A percentile compares a stretch with the other conserved stretches of the same genome.
These are phyloP conservation scores for Colletotrichum shisoi DNA, from an alignment of 2,329 filamentous ascomycete species.

Conservation along the genomic window DNA sequence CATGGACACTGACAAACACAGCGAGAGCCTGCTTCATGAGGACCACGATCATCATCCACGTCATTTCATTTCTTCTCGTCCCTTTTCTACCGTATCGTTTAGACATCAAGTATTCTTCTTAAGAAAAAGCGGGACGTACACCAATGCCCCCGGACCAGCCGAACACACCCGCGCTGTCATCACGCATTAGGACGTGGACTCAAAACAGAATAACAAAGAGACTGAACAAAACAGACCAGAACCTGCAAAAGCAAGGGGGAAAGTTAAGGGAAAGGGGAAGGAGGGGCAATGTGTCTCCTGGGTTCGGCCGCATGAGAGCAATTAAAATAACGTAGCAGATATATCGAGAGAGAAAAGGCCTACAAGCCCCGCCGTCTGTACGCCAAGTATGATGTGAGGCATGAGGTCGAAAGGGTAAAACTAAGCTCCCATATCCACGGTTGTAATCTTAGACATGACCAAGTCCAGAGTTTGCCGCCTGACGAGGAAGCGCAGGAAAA, in stretches of 20 bases:
- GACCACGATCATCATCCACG: constrained; percentile 23
- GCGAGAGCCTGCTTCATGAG: background rate
- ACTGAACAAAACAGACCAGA: background rate
- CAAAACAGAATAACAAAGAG: constrained; percentile 6
- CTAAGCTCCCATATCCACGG: constrained; percentile 35
- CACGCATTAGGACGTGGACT: constrained; percentile 31
- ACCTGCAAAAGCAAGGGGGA: background rate
- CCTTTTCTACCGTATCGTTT: constrained; percentile 30
- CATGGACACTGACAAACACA: background rate
- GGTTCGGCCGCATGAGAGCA: constrained; percentile 20
- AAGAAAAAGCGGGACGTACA: constrained; percentile 20
- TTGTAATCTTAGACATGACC: constrained; percentile 28
- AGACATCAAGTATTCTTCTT: constrained; percentile 22
- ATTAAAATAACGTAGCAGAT: constrained; percentile 37
- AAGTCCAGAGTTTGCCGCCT: constrained; percentile 28
- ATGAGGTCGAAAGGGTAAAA: constrained; percentile 23
- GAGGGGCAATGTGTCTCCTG: constrained; percentile 10
- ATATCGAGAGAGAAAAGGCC: constrained; percentile 30
- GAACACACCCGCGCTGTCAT: constrained; percentile 38
- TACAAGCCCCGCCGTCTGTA: constrained; percentile 20
- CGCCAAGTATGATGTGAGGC: constrained; percentile 12
- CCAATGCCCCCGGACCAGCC: constrained; percentile 43
- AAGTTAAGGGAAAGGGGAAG: background rate
- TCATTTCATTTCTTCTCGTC: constrained; percentile 35
- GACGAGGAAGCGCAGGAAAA: constrained; percentile 3